phyloP scores from a whole-genome alignment of 2,329 filamentous ascomycete species.

The Cladosporium sp. region DNA sequence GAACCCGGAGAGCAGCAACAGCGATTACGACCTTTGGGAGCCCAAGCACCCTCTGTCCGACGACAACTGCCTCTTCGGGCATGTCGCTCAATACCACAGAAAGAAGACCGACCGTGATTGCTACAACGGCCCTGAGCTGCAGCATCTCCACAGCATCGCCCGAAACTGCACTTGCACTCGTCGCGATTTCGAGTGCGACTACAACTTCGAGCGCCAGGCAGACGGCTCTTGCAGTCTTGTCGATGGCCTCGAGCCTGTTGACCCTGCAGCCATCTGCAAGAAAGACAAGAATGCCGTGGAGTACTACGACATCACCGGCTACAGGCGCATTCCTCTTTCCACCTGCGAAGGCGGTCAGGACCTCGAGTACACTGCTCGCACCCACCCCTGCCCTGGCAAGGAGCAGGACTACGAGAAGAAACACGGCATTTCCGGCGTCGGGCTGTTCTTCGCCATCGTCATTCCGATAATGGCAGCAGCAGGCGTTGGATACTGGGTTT shows the following conservation, averaged over 20 bases:
- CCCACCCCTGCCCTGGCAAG: constrained; percentile 67
- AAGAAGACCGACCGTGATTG: constrained; percentile 77
- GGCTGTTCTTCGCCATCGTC: constrained; percentile 79
- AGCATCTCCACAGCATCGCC: constrained; percentile 62
- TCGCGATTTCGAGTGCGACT: constrained; percentile 92
- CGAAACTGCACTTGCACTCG: constrained; percentile 78
- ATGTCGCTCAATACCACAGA: constrained; percentile 81
- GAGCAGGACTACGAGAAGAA: constrained; percentile 78
- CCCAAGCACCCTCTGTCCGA: constrained; percentile 76
- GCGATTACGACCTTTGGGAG: constrained; percentile 82
- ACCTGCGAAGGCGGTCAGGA: constrained; percentile 76
- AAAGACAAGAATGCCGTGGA: constrained; percentile 64
- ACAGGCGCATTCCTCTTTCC: constrained; percentile 81
- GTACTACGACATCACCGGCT: constrained; percentile 81
- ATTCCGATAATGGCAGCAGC: constrained; percentile 68
- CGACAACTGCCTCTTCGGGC: constrained; percentile 85
- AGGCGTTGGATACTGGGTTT: constrained; percentile 77
- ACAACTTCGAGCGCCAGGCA: constrained; percentile 78
- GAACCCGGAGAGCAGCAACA: constrained; percentile 49
- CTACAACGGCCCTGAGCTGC: constrained; percentile 71
- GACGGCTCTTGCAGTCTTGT: constrained; percentile 77
- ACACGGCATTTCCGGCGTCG: constrained; percentile 63
- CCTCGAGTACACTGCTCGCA: constrained; percentile 61
- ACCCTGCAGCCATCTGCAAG: constrained; percentile 55
- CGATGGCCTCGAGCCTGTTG: constrained; percentile 60